Percentiles rank a stretch among this genome's conserved stretches.
Evolutionary conservation across 2,329 filamentous ascomycete genomes (phyloP).

Genomic region (Paraphoma sp.): DNA sequence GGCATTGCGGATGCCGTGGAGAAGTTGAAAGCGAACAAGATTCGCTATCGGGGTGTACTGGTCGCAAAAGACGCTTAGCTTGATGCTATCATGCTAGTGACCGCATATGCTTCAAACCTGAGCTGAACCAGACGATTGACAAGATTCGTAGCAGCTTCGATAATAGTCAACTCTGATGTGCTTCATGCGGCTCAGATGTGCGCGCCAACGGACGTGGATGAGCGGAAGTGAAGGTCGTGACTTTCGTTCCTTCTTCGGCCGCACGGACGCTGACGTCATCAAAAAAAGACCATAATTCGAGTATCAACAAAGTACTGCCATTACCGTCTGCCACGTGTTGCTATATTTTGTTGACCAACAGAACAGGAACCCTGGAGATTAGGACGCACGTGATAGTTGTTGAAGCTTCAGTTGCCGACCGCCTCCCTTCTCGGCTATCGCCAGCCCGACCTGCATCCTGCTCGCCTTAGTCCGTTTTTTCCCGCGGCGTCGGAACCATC

Average conservation of each 20-base stretch:
- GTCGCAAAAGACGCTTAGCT: conserved; percentile 13
- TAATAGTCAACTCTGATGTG: too few species aligned
- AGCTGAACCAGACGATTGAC: too few species aligned
- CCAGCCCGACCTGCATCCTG: neutral
- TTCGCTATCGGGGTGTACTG: conserved; percentile 28
- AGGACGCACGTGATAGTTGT: neutral
- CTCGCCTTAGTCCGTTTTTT: neutral
- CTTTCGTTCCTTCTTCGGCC: neutral
- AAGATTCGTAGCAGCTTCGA: too few species aligned
- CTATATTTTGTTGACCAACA: too few species aligned
- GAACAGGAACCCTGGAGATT: neutral
- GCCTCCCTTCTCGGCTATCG: neutral
- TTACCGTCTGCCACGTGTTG: too few species aligned
- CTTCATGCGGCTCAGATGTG: too few species aligned
- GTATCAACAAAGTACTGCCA: neutral
- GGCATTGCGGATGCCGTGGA: conserved; percentile 22
- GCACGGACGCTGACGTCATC: neutral
- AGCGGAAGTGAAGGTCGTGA: neutral
- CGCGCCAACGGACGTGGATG: neutral
- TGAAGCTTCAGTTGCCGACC: neutral
- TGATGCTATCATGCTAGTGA: neutral
- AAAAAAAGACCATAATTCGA: neutral
- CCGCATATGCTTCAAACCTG: too few species aligned
- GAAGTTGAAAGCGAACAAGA: conserved; percentile 22
- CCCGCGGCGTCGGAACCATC: conserved; percentile 8